These are phyloP conservation scores for Cryptococcus maquisensis DNA, from an alignment of 1,284 basidiomycete species.

Conservation along the genomic window DNA sequence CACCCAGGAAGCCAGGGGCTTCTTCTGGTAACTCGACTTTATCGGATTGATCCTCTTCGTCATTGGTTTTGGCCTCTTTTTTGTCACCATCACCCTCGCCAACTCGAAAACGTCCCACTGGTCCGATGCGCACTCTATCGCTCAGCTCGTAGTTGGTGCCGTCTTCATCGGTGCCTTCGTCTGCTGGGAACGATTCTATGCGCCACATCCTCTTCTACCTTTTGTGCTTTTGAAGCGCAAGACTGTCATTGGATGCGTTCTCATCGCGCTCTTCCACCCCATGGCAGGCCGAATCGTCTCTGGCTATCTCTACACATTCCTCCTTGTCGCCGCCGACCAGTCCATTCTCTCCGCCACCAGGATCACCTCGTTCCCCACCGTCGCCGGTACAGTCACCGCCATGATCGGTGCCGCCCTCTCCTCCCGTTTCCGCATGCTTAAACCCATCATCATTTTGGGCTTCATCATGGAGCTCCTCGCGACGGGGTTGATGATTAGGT, in stretches of 20 bases:
- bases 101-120: slow-evolving; percentile 37
- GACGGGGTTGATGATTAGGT: slow-evolving; percentile 43
- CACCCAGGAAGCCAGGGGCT: no score
- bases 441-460: slow-evolving; percentile 41
- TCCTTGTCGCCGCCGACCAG: slow-evolving; percentile 25
- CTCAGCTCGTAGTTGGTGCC: slow-evolving; percentile 37
- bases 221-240: slow-evolving; percentile 39
- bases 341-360: slow-evolving; percentile 30
- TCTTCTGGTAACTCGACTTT: slow-evolving; percentile 45
- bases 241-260: slow-evolving; percentile 36
- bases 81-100: slow-evolving; percentile 44
- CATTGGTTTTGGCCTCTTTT: slow-evolving; percentile 39
- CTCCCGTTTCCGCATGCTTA: slow-evolving; percentile 30
- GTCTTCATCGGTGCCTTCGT: slow-evolving; percentile 28
- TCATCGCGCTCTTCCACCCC: slow-evolving; percentile 42
- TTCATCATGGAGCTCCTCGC: slow-evolving; percentile 33
- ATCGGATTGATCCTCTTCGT: slow-evolving; percentile 44
- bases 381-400: slow-evolving; percentile 33
- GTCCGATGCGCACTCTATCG: slow-evolving; percentile 43
- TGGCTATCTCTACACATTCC: slow-evolving; percentile 36
- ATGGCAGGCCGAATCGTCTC: slow-evolving; percentile 37
- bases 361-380: slow-evolving; percentile 28
- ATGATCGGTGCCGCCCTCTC: slow-evolving; percentile 24
- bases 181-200: slow-evolving; percentile 37
- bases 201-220: slow-evolving; percentile 42